Evolutionary conservation across 106 monocot genomes (phyloP), one percentile per base, ranked within the genome.

Genomic region (Dendrobium officinale): DNA sequence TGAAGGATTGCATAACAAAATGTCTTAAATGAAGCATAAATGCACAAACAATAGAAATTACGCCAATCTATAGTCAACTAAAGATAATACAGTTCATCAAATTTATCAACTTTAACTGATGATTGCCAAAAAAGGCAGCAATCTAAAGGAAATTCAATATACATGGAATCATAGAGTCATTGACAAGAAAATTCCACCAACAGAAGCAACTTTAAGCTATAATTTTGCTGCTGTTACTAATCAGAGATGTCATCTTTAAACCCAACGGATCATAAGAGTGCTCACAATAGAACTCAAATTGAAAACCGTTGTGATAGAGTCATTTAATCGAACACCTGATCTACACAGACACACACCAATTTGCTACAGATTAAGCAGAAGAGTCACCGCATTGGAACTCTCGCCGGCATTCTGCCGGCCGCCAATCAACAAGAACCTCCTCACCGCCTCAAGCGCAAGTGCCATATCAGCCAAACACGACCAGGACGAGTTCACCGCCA

Each of bases 361-460:
- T 6, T 13, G 5, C 24, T 27, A 24, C 1, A 49, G 24, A 76
- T 4, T 1, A 26, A 76, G 5, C 48, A 2, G 1, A 76, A 27
- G 49, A 76, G 27, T 76, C 26, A 76, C 76, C 49, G 45, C 48
- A 76, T 9, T 27, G 22, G 42, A 76, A 51, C 22, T 49, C 49
- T 51, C 48, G 49, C 76, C 76, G 26, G 10, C 2, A 27, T 11
- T 76, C 48, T 47, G 42, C 67, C 80, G 74, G 51, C 80, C 42
- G 10, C 79, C 80, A 7, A 86, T 61, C 48, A 74, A n/a, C 18
- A 95, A 61, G 26, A 92, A 90, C 73, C 88, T 75, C 83, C 84
- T 84, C 20, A 82, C 85, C 16, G 84, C 87, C 85, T 90, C 83
- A 41, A 95, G 74, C 19, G 88, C 88, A 68, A 67, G 17, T 17